Base-by-base conservation (phyloP, 163 green algal genomes). In the Scenedesmus sp. region DNA sequence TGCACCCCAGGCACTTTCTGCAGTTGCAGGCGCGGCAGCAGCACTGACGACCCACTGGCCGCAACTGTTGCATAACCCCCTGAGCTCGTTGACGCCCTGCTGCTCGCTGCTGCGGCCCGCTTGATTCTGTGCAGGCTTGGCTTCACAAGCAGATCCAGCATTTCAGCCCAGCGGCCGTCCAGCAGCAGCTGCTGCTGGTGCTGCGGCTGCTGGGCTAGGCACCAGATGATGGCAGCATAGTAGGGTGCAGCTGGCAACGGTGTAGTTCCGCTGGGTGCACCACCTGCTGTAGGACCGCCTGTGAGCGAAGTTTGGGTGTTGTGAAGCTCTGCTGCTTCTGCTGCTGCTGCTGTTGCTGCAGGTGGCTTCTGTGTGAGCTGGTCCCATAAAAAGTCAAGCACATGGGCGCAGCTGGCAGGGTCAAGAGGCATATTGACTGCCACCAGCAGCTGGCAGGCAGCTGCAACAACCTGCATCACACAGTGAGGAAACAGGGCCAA, bases 171-270 rank as follows among this genome's bases (percentile, higher is more conserved):
- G 26, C 88, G 76, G 34, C 88, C 88, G 52, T 91, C 88, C 6
- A 88, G 57, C 34, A 91, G 57, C 76, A 91, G 88, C 76, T 82
- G 88, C 76, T 60, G 88, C n/a, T 87, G 88, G n/a, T 73, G 34
- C 16, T 79, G 8, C 3, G 64, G 55, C 54, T 91, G 88, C 88
- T 88, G 88, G 20, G 76, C 62, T 64, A 88, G 59, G 46, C 88
- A 77, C 88, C 88, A 91, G n/a, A 91, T n/a, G 20, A 16, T 74
- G 46, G 67, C 86, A 74, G 70, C 84, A 89, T 89, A 89, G 62
- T 81, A 64, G 15, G 87, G 12, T 76, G 74, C 87, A 86, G 62
- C 57, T 8, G 64, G 55, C 86, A 66, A 54, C 4, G 55, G 12
- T 67, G n/a, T 26, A 67, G 2, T 52, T 18, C 10, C 18, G 18